These are phyloP conservation scores for Chloropicon primus DNA, from an alignment of 139 green algal genomes.

Conservation along the genomic window DNA sequence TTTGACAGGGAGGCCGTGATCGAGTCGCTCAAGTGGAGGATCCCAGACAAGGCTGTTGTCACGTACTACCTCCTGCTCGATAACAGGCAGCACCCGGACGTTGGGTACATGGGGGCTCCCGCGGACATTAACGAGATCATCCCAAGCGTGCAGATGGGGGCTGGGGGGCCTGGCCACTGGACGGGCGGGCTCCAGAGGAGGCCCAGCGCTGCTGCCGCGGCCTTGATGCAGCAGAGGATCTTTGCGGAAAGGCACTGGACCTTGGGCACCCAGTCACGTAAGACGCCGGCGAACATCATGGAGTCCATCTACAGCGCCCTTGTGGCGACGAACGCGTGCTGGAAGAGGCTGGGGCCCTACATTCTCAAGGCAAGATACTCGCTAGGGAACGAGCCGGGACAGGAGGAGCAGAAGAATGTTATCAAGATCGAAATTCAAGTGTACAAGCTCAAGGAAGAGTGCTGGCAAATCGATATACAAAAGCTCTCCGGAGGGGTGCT, in stretches of 20 bases:
- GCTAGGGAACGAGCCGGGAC: not conserved
- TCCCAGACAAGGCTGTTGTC: slow-evolving; percentile 91
- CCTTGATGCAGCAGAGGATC: slow-evolving; percentile 35
- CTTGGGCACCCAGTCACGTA: slow-evolving; percentile 51
- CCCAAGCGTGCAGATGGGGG: slow-evolving; percentile 28
- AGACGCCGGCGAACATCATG: slow-evolving; percentile 73
- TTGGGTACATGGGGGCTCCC: not conserved
- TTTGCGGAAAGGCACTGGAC: slow-evolving; percentile 80
- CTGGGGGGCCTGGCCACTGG: slow-evolving; percentile 7
- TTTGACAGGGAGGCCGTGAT: slow-evolving; percentile 60
- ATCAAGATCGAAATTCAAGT: not conserved
- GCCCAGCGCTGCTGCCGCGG: not conserved
- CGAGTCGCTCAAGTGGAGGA: slow-evolving; percentile 41
- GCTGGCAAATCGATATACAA: not conserved
- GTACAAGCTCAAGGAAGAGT: not conserved
- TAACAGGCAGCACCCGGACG: slow-evolving; percentile 35
- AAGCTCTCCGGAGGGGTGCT: not conserved
- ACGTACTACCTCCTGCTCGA: slow-evolving; percentile 89
- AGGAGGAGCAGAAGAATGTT: not conserved
- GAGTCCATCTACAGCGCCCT: slow-evolving; percentile 52
- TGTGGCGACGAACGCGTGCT: slow-evolving; percentile 36
- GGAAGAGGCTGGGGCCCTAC: slow-evolving; percentile 91
- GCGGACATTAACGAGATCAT: not conserved
- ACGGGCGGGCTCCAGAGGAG: not conserved
- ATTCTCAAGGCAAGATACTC: slow-evolving; percentile 45